Evolutionary conservation across 148 eudicot species (phyloP).

Genomic region (Nepenthes gracilis): DNA sequence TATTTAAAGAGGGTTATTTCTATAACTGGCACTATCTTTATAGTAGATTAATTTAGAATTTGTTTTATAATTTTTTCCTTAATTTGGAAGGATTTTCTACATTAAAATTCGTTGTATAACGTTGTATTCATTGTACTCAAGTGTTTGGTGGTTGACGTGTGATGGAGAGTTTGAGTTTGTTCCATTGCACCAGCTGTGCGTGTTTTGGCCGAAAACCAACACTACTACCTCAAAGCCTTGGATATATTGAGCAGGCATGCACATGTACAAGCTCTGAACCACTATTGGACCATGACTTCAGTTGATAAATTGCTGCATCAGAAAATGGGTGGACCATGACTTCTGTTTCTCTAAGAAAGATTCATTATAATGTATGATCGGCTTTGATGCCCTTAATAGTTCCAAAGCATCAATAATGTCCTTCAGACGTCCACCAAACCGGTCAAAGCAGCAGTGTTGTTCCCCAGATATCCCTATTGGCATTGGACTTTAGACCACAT

Average conservation of each 20-base stretch:
- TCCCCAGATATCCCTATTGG: conserved; percentile 19
- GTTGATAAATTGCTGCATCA: conserved; percentile 23
- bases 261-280: conserved; percentile 25
- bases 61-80: too few relatives aligned
- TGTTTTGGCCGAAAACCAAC: background rate
- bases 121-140: too few relatives aligned
- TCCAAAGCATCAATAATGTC: conserved; percentile 38
- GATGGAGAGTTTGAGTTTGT: too few relatives aligned
- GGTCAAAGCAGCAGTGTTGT: conserved; percentile 21
- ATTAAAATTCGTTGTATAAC: too few relatives aligned
- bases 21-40: too few relatives aligned
- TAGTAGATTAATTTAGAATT: too few relatives aligned
- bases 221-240: conserved; percentile 47
- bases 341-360: conserved; percentile 31
- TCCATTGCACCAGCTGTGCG: too few relatives aligned
- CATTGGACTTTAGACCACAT: conserved; percentile 22
- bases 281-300: conserved; percentile 39
- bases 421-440: conserved; percentile 33
- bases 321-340: conserved; percentile 28
- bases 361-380: conserved; percentile 40
- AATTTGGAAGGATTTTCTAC: too few relatives aligned
- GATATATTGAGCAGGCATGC: conserved; percentile 76
- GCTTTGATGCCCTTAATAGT: conserved; percentile 52
- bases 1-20: too few relatives aligned
- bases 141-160: too few relatives aligned